A percentile compares a stretch with the other conserved stretches of the same genome.
Evolutionary conservation across 2,329 filamentous ascomycete species (phyloP).

Genomic region (Atkinsonella texensis): DNA sequence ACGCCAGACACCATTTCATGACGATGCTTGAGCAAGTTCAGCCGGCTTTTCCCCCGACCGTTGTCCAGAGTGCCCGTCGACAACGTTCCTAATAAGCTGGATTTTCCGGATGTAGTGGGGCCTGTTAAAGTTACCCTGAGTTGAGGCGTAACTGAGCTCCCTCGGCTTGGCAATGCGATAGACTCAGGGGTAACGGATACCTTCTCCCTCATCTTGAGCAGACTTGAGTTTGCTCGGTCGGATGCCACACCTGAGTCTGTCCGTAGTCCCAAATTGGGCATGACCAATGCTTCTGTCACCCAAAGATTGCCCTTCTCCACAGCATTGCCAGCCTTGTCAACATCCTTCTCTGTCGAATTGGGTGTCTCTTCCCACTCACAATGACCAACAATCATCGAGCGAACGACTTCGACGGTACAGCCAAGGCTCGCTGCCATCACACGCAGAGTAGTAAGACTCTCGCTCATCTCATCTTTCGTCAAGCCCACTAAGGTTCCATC

Average conservation of each 20-base stretch:
- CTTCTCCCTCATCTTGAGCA: neutral
- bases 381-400: constrained; percentile 72
- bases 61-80: constrained; percentile 85
- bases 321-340: constrained; percentile 12
- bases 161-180: constrained; percentile 22
- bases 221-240: neutral
- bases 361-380: constrained; percentile 57
- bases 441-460: constrained; percentile 73
- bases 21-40: constrained; percentile 80
- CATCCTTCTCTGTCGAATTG: constrained; percentile 17
- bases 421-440: constrained; percentile 90
- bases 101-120: constrained; percentile 85
- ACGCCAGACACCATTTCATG: constrained; percentile 88
- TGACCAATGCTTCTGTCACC: constrained; percentile 85
- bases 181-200: constrained; percentile 4
- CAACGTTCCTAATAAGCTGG: constrained; percentile 75
- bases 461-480: constrained; percentile 80
- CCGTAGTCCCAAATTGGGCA: constrained; percentile 47
- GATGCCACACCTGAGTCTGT: constrained; percentile 1
- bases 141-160: constrained; percentile 53
- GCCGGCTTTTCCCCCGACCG: constrained; percentile 76
- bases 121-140: constrained; percentile 79
- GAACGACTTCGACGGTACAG: constrained; percentile 69
- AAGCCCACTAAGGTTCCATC: constrained; percentile 85
- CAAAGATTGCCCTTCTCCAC: constrained; percentile 48